Percentiles rank a stretch among this genome's conserved stretches.
phyloP scores from a whole-genome alignment of 1,139 yeast species.

The Debaryomycetaceae sp. region DNA sequence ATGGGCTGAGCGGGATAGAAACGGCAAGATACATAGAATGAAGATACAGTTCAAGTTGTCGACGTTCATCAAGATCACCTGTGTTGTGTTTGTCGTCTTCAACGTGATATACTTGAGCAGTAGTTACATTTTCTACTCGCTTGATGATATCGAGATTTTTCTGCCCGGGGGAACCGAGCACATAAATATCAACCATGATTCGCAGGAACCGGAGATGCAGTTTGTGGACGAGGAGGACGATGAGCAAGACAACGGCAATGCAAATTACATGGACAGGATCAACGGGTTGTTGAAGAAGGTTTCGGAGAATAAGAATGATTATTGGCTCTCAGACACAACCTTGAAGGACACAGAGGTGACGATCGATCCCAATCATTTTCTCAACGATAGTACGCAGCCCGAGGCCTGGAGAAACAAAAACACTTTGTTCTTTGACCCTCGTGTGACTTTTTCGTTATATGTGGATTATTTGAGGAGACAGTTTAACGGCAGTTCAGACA shows the following conservation, averaged over 20 bases:
- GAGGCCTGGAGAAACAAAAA: conserved; percentile 17
- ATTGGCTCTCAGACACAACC: conserved; percentile 23
- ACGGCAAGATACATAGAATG: not conserved
- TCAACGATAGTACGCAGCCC: conserved; percentile 8
- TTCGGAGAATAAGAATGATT: conserved; percentile 13
- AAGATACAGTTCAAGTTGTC: not conserved
- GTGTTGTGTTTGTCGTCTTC: not conserved
- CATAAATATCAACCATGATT: conserved; percentile 1
- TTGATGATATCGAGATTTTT: not conserved
- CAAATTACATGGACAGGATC: conserved; percentile 12
- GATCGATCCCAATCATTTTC: conserved; percentile 15
- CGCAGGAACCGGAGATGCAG: not conserved
- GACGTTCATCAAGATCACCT: not conserved
- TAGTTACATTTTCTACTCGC: not conserved
- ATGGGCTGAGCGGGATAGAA: too few relatives aligned
- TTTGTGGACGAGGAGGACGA: conserved; percentile 7
- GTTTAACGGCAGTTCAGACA: conserved; percentile 5
- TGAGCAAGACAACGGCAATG: conserved; percentile 2
- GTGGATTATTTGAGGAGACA: conserved; percentile 21
- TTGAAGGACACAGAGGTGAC: conserved; percentile 14
- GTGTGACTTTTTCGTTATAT: conserved; percentile 36
- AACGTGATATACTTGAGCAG: not conserved
- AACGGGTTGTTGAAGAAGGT: conserved; percentile 14
- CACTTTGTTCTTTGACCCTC: conserved; percentile 31
- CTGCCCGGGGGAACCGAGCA: not conserved